A percentile compares a stretch with the other conserved stretches of the same genome.
phyloP scores from a whole-genome alignment of 805 yeast genomes.

The Monosporozyma aerobia region DNA sequence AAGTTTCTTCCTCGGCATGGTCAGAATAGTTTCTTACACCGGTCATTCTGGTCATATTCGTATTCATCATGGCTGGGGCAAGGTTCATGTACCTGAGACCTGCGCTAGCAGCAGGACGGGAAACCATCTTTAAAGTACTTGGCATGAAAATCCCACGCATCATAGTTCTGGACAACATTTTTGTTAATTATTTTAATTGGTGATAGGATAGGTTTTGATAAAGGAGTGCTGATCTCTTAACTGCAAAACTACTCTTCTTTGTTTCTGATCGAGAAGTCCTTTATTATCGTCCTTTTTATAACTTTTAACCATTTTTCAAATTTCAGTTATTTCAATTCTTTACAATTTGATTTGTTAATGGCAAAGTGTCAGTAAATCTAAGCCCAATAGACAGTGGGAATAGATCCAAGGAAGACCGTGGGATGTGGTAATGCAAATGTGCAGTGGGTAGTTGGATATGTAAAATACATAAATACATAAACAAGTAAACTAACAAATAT shows the following conservation, averaged over 20 bases:
- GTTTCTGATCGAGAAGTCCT: background rate
- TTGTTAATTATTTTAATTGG: background rate
- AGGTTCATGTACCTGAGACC: background rate
- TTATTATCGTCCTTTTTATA: background rate
- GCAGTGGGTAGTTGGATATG: background rate
- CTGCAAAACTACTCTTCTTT: background rate
- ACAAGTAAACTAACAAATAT: no score
- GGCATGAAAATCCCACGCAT: constrained; percentile 10
- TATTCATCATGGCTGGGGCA: background rate
- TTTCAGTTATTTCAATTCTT: background rate
- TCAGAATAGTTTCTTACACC: constrained; percentile 61
- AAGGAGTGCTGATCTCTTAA: no score
- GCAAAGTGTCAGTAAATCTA: background rate
- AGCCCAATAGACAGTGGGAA: no score
- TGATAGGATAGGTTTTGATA: background rate
- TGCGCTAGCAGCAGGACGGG: constrained; percentile 1
- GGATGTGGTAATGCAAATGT: background rate
- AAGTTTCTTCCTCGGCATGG: constrained; percentile 82
- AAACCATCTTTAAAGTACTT: constrained; percentile 8
- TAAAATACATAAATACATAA: no score
- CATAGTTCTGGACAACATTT: constrained; percentile 13
- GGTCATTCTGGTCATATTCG: constrained; percentile 1
- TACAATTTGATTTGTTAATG: constrained; percentile 1
- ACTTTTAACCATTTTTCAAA: background rate
- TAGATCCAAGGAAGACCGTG: no score